Evolutionary conservation across 23 red algal species (phyloP).

Genomic region (Pyropia haitanensis): DNA sequence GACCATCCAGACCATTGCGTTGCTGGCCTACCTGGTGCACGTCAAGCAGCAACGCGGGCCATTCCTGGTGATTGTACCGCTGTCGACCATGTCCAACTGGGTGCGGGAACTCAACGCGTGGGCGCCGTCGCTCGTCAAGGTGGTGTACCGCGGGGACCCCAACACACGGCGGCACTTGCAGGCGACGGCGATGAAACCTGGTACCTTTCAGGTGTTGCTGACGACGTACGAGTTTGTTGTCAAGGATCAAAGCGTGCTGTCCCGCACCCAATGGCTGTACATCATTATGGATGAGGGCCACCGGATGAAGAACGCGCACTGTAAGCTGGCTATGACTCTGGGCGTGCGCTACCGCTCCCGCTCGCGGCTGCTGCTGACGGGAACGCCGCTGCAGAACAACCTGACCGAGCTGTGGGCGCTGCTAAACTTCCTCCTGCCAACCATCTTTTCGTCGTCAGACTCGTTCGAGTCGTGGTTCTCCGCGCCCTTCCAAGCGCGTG

Average conservation of each 20-base stretch:
- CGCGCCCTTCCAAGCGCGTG: slow-evolving; percentile 75
- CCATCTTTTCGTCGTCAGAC: slow-evolving; percentile 88
- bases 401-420: slow-evolving; percentile 94
- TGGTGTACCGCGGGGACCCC: slow-evolving; percentile 77
- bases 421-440: slow-evolving; percentile 93
- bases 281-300: slow-evolving; percentile 98
- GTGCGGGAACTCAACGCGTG: slow-evolving; percentile 80
- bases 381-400: slow-evolving; percentile 96
- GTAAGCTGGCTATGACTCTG: slow-evolving; percentile 76
- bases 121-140: slow-evolving; percentile 65
- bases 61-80: slow-evolving; percentile 85
- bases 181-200: slow-evolving; percentile 23
- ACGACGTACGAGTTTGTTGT: slow-evolving; percentile 92
- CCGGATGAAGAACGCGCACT: slow-evolving; percentile 95
- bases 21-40: slow-evolving; percentile 81
- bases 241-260: slow-evolving; percentile 52
- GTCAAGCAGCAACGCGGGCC: slow-evolving; percentile 73
- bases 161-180: slow-evolving; percentile 44
- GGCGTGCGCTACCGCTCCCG: slow-evolving; percentile 65
- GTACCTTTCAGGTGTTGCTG: slow-evolving; percentile 74
- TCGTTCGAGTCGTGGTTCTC: slow-evolving; percentile 96
- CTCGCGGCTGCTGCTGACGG: slow-evolving; percentile 84
- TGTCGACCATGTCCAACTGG: slow-evolving; percentile 95
- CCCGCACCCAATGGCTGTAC: slow-evolving; percentile 70
- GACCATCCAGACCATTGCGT: slow-evolving; percentile 93